Evolutionary conservation across 768 basidiomycete genomes (phyloP), one percentile per base, ranked within the genome.

Genomic region (Tulasnella sp.): DNA sequence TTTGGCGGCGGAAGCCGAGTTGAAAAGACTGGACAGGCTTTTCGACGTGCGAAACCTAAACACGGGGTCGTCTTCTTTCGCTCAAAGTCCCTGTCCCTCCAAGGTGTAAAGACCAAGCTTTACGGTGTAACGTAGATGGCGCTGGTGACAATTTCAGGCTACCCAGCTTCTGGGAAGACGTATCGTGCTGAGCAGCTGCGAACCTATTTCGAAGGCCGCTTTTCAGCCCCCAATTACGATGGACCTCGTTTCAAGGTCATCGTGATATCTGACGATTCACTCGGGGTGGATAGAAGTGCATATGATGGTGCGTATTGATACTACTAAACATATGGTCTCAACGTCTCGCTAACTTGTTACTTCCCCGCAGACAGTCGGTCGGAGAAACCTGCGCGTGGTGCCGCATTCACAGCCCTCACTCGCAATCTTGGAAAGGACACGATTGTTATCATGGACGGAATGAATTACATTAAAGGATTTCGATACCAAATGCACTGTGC

Each of bases 401-500:
- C 90, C 12, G 84, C 96, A 26, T 94, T 96, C 79, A 88, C 94
- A 0, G 87, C 92, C 0, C 83, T 95, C 67, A 92, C 90, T 76
- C 84, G 97, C 14, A 84, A 86, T 39, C 84, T 99, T 75, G 83
- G 85, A 29, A 79, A 80, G 40, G 88, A 92, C 76, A 90, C 87
- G 0, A 87, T 98, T 76, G 84, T 97, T 72, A 91, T 99, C 75
- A 85, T 95, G 74, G 97, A 99, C 78, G 87, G 89, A 16, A 85
- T 91, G 76, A 98, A 98, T 78, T 98, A 99, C 80, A 98, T 98
- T 84, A 98, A 99, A 79, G 96, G 96, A 12, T 97, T 94, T 78
- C 88, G 97, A 36, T 99, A 99, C 80, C 97, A 99, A 79, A 89
- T 99, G 82, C 97, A 98, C 78, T 98, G 96, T 78, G 92, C 93